Evolutionary conservation across 768 basidiomycete species (phyloP), one percentile per base, ranked within the genome.

Genomic region (Boletus rubropictus): DNA sequence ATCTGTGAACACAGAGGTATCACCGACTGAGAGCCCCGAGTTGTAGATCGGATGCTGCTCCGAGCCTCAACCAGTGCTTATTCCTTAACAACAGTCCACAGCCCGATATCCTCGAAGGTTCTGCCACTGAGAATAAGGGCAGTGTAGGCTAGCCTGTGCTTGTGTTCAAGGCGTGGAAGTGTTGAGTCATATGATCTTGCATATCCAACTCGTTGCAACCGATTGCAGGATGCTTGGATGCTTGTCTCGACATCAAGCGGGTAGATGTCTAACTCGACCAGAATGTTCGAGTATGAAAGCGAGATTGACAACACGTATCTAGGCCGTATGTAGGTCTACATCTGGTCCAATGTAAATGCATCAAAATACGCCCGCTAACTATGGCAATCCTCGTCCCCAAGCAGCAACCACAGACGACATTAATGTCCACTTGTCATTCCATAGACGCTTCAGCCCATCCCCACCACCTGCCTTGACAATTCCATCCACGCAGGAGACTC

Each of bases 331-430:
- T 9, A 44, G 29, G 40, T 40, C 22, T 34, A 48, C 40, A 27
- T 50, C 36, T 29, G 35, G 22, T 18, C 27, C 24, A 2, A 2
- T 35, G 36, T 42, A 35, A 25, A 12, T 21, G 24, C 17, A 44
- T 39, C 34, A 18, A 29, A 46, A 38, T 14, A 21, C 2, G 8
- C 21, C 24, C 3, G 35, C 21, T 21, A 24, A 40, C 42, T 60
- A 62, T 3, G 60, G 60, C 24, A 62, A 36, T 8, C 61, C 60
- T 28, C 60, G 53, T 25, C 60, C 61, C 60, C 60, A 62, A 18
- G 61, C 60, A 17, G 61, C 58, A 21, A 63, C 51, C 5, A 57
- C 44, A 22, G 61, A 60, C 3, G 60, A 47, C 1, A 55, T 3
- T 1, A 62, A 9, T 12, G 55, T 50, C 58, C 55, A 60, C 27